Conservation (phyloP, 225 moss, liverwort and hornwort species). For the Straminergon stramineum region DNA sequence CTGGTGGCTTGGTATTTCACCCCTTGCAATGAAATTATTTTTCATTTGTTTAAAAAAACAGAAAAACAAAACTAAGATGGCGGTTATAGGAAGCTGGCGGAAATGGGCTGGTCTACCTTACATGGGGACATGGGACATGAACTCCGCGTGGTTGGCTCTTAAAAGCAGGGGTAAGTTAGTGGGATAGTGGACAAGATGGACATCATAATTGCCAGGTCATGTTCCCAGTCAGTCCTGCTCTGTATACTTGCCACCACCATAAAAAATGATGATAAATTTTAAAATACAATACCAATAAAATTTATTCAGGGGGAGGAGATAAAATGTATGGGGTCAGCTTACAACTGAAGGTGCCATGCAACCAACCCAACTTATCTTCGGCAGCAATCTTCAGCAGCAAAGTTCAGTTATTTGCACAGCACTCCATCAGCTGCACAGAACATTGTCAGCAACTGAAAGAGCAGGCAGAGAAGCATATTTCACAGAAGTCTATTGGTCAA, state of each 20-base stretch:
- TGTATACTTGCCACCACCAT: too few relatives aligned
- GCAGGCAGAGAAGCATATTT: too few relatives aligned
- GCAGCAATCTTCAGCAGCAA: neutral
- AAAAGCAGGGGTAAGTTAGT: too few relatives aligned
- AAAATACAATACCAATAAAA: neutral
- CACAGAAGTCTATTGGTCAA: neutral
- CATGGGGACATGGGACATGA: neutral
- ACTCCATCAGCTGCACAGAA: neutral
- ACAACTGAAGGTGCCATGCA: neutral
- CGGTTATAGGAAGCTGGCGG: too few relatives aligned
- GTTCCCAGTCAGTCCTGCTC: neutral
- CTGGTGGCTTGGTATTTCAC: too few relatives aligned
- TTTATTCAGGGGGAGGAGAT: neutral
- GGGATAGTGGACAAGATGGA: too few relatives aligned
- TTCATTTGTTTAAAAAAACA: too few relatives aligned
- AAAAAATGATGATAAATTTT: neutral
- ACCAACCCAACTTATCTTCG: too few relatives aligned
- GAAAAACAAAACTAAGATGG: too few relatives aligned
- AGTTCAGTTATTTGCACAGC: neutral
- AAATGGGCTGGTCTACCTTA: too few relatives aligned
- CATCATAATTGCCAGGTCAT: neutral
- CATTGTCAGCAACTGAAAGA: neutral
- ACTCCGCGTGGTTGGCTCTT: neutral
- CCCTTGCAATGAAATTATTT: too few relatives aligned
- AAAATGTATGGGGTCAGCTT: neutral